Percentiles rank a stretch among this genome's conserved stretches.
Evolutionary conservation across 2,329 filamentous ascomycete genomes (phyloP).

Genomic region (Fusarium xyrophilum): DNA sequence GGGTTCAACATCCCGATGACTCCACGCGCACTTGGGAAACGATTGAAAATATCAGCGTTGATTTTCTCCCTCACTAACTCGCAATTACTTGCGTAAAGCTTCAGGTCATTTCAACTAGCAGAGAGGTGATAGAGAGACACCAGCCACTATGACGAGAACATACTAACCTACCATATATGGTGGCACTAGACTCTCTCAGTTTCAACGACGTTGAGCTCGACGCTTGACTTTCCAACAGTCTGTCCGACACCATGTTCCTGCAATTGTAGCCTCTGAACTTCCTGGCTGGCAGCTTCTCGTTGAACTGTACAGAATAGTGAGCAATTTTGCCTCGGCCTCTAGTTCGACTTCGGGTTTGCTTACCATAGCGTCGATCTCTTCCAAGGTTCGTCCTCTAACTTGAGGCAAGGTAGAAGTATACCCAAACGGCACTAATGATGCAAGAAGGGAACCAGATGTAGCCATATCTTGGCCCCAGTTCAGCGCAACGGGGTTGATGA

Average conservation of each 20-base stretch:
- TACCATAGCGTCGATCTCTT: constrained; percentile 36
- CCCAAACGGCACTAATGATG: constrained; percentile 29
- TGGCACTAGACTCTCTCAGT: constrained; percentile 9
- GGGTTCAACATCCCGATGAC: not conserved
- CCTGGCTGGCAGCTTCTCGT: constrained; percentile 22
- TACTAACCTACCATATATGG: accelerated
- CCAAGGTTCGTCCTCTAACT: constrained; percentile 32
- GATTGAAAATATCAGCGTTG: not conserved
- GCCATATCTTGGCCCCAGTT: constrained; percentile 37
- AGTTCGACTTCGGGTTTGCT: not conserved
- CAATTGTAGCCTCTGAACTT: constrained; percentile 20
- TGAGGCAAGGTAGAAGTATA: constrained; percentile 33
- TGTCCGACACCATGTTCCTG: not conserved
- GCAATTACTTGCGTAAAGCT: no score
- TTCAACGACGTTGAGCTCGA: constrained; percentile 19
- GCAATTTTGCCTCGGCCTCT: accelerated
- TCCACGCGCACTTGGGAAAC: not conserved
- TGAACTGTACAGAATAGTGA: constrained; percentile 15
- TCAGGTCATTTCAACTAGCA: accelerated
- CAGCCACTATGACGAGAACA: not conserved
- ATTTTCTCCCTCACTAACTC: not conserved
- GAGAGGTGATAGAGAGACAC: not conserved
- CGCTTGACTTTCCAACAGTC: constrained; percentile 8
- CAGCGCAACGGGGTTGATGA: constrained; percentile 34
- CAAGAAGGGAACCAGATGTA: constrained; percentile 38